Evolutionary conservation across 371 early-diverging fungal genomes (phyloP).

Genomic region (Mucor circinelloides): DNA sequence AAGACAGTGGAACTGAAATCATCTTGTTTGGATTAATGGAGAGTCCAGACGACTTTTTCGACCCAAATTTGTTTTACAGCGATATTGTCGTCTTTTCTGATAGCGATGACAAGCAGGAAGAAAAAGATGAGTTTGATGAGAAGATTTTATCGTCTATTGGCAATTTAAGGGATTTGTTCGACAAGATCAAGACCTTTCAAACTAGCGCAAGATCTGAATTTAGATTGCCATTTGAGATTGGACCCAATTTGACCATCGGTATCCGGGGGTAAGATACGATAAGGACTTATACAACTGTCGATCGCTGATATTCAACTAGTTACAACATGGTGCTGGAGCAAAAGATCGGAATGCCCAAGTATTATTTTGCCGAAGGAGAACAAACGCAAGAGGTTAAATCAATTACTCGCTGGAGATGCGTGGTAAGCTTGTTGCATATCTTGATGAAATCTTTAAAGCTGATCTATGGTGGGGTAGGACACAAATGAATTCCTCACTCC

Average conservation of each 20-base stretch:
- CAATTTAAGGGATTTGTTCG: not conserved
- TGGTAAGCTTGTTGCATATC: conserved; percentile 19
- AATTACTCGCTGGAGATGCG: conserved; percentile 60
- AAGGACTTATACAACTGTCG: not conserved
- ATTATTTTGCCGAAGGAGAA: conserved; percentile 54
- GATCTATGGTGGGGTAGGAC: conserved; percentile 33
- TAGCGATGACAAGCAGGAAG: not conserved
- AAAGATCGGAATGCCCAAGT: conserved; percentile 39
- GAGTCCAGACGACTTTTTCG: conserved; percentile 34
- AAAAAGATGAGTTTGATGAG: not conserved
- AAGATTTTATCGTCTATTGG: not conserved
- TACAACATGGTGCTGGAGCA: conserved; percentile 49
- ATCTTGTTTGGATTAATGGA: conserved; percentile 61
- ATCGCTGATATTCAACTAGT: not conserved
- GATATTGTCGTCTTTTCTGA: conserved; percentile 12
- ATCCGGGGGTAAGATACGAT: conserved; percentile 4
- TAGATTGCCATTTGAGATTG: conserved; percentile 17
- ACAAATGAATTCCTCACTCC: conserved; percentile 52
- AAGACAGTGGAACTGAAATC: conserved; percentile 53
- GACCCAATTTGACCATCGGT: conserved; percentile 6
- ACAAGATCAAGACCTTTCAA: not conserved
- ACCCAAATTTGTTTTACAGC: conserved; percentile 51
- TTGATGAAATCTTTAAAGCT: conserved; percentile 7
- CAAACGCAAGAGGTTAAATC: conserved; percentile 56
- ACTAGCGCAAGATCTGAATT: conserved; percentile 13